Evolutionary conservation across 208 protist genomes (phyloP).

Genomic region (Acanthamoeba culbertsoni): DNA sequence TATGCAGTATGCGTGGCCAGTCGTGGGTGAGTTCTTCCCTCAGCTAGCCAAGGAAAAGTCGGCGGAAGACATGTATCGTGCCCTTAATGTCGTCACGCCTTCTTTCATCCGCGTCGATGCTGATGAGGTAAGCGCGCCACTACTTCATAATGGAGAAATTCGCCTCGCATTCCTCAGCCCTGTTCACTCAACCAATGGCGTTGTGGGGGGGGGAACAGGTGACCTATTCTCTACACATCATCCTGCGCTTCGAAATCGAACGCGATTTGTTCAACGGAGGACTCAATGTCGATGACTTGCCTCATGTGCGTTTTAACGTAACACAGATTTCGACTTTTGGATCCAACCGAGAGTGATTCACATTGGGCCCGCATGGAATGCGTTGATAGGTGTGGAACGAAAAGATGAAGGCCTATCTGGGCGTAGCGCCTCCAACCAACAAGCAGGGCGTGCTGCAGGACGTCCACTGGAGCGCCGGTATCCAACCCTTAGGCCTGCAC

Average conservation of each 20-base stretch:
- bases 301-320: background rate
- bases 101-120: conserved; percentile 30
- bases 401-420: conserved; percentile 15
- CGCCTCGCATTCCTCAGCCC: no score
- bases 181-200: background rate
- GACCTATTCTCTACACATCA: conserved; percentile 13
- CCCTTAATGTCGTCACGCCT: background rate
- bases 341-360: background rate
- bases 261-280: background rate
- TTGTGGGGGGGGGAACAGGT: background rate
- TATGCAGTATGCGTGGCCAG: background rate
- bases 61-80: background rate
- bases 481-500: background rate
- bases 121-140: background rate
- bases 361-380: background rate
- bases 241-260: conserved; percentile 29
- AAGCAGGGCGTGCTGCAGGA: background rate
- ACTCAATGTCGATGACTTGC: background rate
- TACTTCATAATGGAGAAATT: background rate
- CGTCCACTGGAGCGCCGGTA: conserved; percentile 31
- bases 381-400: background rate
- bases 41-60: background rate
- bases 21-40: background rate
- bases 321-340: no score
- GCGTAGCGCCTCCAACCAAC: background rate